Percentiles rank a stretch among this genome's conserved stretches.
These are phyloP conservation scores for Elsinoe arachidis DNA, from an alignment of 2,329 filamentous ascomycete species.

Conservation along the genomic window DNA sequence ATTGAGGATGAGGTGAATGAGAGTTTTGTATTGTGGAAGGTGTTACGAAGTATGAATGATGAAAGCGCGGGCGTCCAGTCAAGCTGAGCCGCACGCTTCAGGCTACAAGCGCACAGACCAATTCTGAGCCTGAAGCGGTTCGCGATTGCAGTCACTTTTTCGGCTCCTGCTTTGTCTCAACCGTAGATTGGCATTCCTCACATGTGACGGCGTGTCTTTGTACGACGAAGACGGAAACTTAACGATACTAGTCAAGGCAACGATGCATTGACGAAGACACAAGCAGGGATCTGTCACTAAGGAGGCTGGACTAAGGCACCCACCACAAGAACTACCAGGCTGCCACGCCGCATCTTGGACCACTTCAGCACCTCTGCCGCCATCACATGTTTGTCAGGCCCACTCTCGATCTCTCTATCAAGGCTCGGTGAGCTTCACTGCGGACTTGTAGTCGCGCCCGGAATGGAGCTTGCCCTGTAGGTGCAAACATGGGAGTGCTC, in stretches of 20 bases:
- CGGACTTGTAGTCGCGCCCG: background rate
- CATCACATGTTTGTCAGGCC: background rate
- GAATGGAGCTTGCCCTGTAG: background rate
- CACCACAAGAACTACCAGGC: background rate
- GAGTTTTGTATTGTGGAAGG: conserved; percentile 7
- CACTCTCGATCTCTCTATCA: background rate
- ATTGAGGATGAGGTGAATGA: background rate
- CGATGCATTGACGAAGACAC: background rate
- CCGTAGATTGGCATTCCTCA: background rate
- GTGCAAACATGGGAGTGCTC: background rate
- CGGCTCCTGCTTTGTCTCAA: background rate
- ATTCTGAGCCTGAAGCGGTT: conserved; percentile 1
- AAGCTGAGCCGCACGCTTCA: conserved; percentile 5
- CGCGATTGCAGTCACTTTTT: background rate
- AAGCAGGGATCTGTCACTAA: background rate
- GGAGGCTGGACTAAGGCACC: background rate
- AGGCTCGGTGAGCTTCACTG: background rate
- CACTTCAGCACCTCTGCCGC: background rate
- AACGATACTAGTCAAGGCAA: background rate
- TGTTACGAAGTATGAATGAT: conserved; percentile 2
- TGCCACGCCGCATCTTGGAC: background rate
- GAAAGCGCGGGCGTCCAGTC: conserved; percentile 3
- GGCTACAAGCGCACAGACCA: background rate
- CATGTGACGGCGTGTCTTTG: background rate
- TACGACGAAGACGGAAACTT: background rate